Base-by-base conservation (phyloP, 1,284 basidiomycete genomes). In the Ustilago cynodontis region DNA sequence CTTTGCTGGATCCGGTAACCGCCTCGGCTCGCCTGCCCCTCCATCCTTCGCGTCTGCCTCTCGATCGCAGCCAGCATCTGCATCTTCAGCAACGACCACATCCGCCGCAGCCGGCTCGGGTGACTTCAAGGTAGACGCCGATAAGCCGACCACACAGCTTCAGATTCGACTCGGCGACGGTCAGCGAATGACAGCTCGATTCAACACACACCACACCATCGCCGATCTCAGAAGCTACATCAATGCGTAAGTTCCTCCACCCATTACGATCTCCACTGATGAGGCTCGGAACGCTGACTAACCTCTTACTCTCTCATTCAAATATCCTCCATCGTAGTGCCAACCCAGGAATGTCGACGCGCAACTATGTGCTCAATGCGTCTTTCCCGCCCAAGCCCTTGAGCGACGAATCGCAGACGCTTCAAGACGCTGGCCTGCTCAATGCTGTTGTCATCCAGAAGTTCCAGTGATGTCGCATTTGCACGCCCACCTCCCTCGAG, bases 171-270 rank as follows among this genome's bases (percentile, higher is more conserved):
- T 98, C 52, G 93, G 92, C 11, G 95, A 98, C 87, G 97, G 97
- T 13, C 93, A 22, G 82, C 93, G 94, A 76, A 90, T 96, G 86
- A 92, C 94, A 2, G 92, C 90, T 52, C 88, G 93, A 59, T 93
- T 98, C 92, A 99, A 99, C 86, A 88, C 95, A 63, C 92, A 91
- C 11, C 94, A 98, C 84, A 98, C 94, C 0, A 91, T 99, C 9
- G 89, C 89, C 10, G 94, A 98, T 82, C 89, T 98, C 55, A 89
- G 94, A 59, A 90, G 89, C 78, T 94, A 94, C 85, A 94, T 98
- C 88, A 92, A 94, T 75, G 92, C 93, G 93, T 97, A 85, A 76
- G 94, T 92, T 3, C n/a, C 1, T 2, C 11, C 55, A 20, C 56
- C 26, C 18, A n/a, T 6, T 3, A 14, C 9, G 9, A 1, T 3